Conservation (phyloP, 306 rosid species). For the Quercus alba region DNA sequence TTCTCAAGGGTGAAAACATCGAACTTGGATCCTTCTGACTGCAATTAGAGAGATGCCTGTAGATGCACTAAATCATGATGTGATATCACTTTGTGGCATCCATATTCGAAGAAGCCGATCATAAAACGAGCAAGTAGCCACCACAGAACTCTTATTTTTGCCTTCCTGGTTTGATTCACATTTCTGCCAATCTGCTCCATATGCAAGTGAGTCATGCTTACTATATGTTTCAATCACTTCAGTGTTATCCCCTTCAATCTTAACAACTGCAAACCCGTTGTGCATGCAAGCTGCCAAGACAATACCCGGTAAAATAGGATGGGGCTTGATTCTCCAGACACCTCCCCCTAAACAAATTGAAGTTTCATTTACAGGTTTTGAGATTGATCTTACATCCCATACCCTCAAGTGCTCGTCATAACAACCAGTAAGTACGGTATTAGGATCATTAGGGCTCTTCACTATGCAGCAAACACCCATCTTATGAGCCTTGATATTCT, state of each 20-base stretch:
- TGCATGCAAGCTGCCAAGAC: slow-evolving; percentile 95
- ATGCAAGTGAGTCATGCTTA: slow-evolving; percentile 80
- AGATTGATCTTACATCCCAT: slow-evolving; percentile 82
- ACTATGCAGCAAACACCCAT: slow-evolving; percentile 88
- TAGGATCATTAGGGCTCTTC: slow-evolving; percentile 57
- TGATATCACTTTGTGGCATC: slow-evolving; percentile 50
- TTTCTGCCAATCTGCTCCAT: slow-evolving; percentile 89
- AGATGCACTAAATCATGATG: slow-evolving; percentile 7
- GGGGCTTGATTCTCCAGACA: slow-evolving; percentile 88
- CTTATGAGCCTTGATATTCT: slow-evolving; percentile 63
- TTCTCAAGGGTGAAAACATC: slow-evolving; percentile 15
- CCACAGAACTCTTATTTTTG: slow-evolving; percentile 40
- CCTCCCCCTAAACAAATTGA: slow-evolving; percentile 83
- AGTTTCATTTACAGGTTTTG: slow-evolving; percentile 63
- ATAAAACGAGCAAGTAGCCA: slow-evolving; percentile 91
- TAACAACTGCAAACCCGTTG: slow-evolving; percentile 78
- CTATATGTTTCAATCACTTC: slow-evolving; percentile 68
- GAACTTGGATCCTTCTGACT: background rate
- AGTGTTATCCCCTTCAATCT: slow-evolving; percentile 34
- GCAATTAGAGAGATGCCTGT: background rate
- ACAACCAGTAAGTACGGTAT: slow-evolving; percentile 67
- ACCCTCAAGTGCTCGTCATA: slow-evolving; percentile 74
- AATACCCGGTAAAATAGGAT: slow-evolving; percentile 54
- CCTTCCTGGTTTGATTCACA: slow-evolving; percentile 31
- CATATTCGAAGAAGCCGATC: slow-evolving; percentile 71